Conservation (phyloP, 768 basidiomycete species). For the Coprinellus micaceus region DNA sequence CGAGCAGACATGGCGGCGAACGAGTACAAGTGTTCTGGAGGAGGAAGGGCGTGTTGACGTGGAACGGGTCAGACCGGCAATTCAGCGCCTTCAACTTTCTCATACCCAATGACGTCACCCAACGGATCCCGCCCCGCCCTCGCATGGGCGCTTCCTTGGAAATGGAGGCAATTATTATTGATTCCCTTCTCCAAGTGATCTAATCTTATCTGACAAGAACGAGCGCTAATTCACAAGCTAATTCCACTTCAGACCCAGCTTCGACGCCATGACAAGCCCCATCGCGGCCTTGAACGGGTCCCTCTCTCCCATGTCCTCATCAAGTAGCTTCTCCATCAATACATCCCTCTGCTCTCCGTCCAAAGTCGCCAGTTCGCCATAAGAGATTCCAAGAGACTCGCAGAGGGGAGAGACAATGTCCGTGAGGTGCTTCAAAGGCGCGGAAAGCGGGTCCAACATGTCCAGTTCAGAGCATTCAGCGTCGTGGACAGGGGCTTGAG, state of each 20-base stretch:
- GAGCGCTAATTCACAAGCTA: background rate
- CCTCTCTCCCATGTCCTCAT: conserved; percentile 27
- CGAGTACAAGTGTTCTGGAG: conserved; percentile 7
- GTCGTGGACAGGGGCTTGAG: conserved; percentile 6
- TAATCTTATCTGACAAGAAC: background rate
- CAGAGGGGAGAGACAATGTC: conserved; percentile 26
- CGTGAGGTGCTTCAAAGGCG: conserved; percentile 25
- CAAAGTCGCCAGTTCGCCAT: conserved; percentile 13
- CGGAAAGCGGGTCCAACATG: conserved; percentile 7
- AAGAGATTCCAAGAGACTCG: conserved; percentile 18
- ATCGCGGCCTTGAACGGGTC: conserved; percentile 49
- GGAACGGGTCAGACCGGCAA: conserved; percentile 38
- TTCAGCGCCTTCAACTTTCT: background rate
- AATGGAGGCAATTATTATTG: too few species aligned
- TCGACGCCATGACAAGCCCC: conserved; percentile 40
- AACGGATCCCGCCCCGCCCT: background rate
- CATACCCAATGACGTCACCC: background rate
- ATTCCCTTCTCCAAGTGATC: background rate
- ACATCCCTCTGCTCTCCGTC: conserved; percentile 19
- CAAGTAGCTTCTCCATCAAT: conserved; percentile 30
- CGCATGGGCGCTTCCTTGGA: too few species aligned
- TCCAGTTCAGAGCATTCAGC: conserved; percentile 7
- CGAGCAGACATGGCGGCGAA: conserved; percentile 34
- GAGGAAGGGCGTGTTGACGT: conserved; percentile 14
- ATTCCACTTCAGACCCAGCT: conserved; percentile 35